Base-by-base conservation (phyloP, 345 rosid species). In the Lumnitzera racemosa region DNA sequence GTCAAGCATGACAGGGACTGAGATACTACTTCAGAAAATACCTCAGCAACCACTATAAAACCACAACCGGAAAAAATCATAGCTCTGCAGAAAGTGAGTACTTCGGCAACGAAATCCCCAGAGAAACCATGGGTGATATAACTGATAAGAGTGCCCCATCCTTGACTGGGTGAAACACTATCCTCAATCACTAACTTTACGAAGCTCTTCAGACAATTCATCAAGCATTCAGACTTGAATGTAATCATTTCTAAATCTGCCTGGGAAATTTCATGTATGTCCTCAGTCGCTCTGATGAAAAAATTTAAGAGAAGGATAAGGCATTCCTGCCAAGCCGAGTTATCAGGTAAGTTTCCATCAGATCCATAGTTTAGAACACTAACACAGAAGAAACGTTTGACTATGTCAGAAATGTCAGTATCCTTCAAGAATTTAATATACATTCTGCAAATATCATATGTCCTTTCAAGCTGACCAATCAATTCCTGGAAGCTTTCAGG, bases 311-410 rank as follows among this genome's bases (percentile, higher is more conserved):
- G 78, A 67, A 81, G 57, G 54, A 94, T 86, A n/a, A 90, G 83
- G 55, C 89, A 80, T 20, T 84, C 99, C 83, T 94, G 97, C 95
- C 96, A 94, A 67, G 84, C 66, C 46, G 99, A 86, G 73, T 77
- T 79, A 78, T 90, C 99, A n/a, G 83, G 88, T 63, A 90, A 61
- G 66, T 58, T 79, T 74, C 70, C 56, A 62, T 51, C 59, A 61
- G 79, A 69, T 61, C 77, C 81, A 55, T 54, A 68, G 53, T 72
- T 71, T 17, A 79, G 80, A 63, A 88, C 56, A 49, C 83, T 73
- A 54, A 80, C 61, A 6, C 62, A 71, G 73, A 90, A 74, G 76
- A 80, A 83, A 65, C 51, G 73, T 73, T 80, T 86, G 77, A 86
- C 68, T 41, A 85, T 77, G 61, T 83, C 90, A 65, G 74, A 69